Base-by-base conservation (phyloP, 768 basidiomycete species). In the Russula sp. region DNA sequence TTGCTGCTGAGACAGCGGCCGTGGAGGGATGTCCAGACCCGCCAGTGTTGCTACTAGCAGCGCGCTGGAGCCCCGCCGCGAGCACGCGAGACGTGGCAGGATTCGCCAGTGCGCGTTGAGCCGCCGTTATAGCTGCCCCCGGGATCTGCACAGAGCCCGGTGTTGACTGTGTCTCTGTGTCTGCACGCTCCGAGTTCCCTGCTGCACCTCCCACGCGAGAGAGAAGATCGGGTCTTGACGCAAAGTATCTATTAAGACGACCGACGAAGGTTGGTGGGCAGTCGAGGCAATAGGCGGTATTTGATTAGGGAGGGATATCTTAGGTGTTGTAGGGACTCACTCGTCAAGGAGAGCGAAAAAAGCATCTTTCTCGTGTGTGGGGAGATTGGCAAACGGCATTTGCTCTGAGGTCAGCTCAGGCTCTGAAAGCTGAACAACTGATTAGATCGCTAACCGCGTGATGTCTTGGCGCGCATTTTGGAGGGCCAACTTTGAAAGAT, bases 331-430 rank as follows among this genome's bases (percentile, higher is more conserved):
- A n/a, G 13, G 13, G 16, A 47, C 62, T 58, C 62, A 90, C 90
- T 92, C 90, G 70, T 92, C 90, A 39, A 92, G 76, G 25, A 92
- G 79, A 35, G 80, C 78, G 69, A 92, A 92, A 73, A 92, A 91
- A 14, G 90, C 89, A 58, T 87, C 81, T 71, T 91, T 91, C 72
- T 92, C 90, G 65, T 83, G 74, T 54, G 73, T 63, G 20, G 81
- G 76, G 49, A 92, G 79, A 66, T 81, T 85, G 58, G 87, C 70
- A 69, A 92, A 92, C 45, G 86, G 86, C 88, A 90, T 90, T 48
- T 64, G 63, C 22, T 45, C 11, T 35, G 10, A 36, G 42, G 38
- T 46, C 11, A 14, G 42, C 42, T 16, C n/a, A n/a, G 18, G 42
- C 25, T n/a, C n/a, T n/a, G n/a, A n/a, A n/a, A n/a, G n/a, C n/a